These are phyloP conservation scores for Phytophthora sp. DNA, from an alignment of 352 stramenopile species.

Conservation along the genomic window DNA sequence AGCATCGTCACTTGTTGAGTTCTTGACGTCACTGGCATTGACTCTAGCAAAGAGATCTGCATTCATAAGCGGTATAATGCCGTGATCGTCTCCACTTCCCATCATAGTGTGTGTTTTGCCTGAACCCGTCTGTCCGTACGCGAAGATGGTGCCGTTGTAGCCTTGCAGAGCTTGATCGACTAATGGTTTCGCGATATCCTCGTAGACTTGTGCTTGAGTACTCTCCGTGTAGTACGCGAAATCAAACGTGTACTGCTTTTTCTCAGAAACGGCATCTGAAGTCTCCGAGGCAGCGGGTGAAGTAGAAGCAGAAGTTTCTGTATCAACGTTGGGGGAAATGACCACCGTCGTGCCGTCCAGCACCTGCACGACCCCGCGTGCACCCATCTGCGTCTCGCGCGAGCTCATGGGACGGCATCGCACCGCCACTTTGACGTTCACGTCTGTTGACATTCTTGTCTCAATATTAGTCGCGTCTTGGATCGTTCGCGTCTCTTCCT, in stretches of 20 bases:
- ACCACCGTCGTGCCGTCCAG: constrained; percentile 60
- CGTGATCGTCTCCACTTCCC: constrained; percentile 67
- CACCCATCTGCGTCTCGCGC: constrained; percentile 72
- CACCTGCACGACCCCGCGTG: constrained; percentile 61
- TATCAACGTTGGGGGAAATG: constrained; percentile 46
- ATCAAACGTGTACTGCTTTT: constrained; percentile 87
- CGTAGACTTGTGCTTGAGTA: constrained; percentile 83
- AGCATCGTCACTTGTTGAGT: constrained; percentile 25
- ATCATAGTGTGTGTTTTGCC: constrained; percentile 93
- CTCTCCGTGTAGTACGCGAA: constrained; percentile 78
- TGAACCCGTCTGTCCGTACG: constrained; percentile 77
- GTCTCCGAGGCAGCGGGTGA: constrained; percentile 15
- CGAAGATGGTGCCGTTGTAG: constrained; percentile 86
- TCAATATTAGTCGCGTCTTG: constrained; percentile 9
- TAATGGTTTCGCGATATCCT: constrained; percentile 73
- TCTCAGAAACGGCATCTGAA: constrained; percentile 20
- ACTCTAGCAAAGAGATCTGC: constrained; percentile 80
- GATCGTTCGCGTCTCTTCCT: constrained; percentile 24
- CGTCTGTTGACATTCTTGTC: constrained; percentile 62
- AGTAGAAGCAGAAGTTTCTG: constrained; percentile 15
- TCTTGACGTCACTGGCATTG: constrained; percentile 31
- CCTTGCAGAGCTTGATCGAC: constrained; percentile 81
- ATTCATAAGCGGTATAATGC: constrained; percentile 92
- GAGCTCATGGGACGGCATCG: constrained; percentile 87
- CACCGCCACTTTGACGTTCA: constrained; percentile 92